Evolutionary conservation across 768 basidiomycete species (phyloP).

Genomic region (Agaricus sinodeliciosus): DNA sequence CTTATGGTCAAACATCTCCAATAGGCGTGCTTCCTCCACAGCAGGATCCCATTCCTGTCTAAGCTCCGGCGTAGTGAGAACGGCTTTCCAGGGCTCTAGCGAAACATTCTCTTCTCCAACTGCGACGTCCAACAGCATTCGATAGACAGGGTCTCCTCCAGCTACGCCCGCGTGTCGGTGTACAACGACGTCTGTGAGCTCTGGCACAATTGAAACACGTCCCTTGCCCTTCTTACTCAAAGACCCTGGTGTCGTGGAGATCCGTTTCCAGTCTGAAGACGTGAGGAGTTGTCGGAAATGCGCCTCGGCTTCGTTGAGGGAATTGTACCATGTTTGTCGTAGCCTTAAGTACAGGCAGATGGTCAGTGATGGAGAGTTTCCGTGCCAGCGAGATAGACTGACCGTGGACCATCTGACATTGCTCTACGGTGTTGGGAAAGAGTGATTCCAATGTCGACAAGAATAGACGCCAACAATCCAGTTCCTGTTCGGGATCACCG

Average conservation of each 20-base stretch:
- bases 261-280: slow-evolving; percentile 78
- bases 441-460: no score
- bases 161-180: slow-evolving; percentile 65
- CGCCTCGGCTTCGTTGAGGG: slow-evolving; percentile 67
- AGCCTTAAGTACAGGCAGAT: slow-evolving; percentile 37
- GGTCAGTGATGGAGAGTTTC: slow-evolving; percentile 3
- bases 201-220: slow-evolving; percentile 43
- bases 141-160: slow-evolving; percentile 66
- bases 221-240: slow-evolving; percentile 57
- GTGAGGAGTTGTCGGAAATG: slow-evolving; percentile 75
- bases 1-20: slow-evolving; percentile 82
- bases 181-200: slow-evolving; percentile 66
- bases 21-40: slow-evolving; percentile 73
- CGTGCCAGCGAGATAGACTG: neutral
- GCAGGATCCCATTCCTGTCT: slow-evolving; percentile 92
- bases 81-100: slow-evolving; percentile 75
- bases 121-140: slow-evolving; percentile 77
- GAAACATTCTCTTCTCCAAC: slow-evolving; percentile 53
- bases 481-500: no score
- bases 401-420: slow-evolving; percentile 31
- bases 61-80: slow-evolving; percentile 81
- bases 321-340: slow-evolving; percentile 75
- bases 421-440: neutral
- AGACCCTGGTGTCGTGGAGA: slow-evolving; percentile 40
- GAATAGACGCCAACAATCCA: no score